Evolutionary conservation across 2,329 filamentous ascomycete species (phyloP).

Genomic region (Coniochaeta sp.): DNA sequence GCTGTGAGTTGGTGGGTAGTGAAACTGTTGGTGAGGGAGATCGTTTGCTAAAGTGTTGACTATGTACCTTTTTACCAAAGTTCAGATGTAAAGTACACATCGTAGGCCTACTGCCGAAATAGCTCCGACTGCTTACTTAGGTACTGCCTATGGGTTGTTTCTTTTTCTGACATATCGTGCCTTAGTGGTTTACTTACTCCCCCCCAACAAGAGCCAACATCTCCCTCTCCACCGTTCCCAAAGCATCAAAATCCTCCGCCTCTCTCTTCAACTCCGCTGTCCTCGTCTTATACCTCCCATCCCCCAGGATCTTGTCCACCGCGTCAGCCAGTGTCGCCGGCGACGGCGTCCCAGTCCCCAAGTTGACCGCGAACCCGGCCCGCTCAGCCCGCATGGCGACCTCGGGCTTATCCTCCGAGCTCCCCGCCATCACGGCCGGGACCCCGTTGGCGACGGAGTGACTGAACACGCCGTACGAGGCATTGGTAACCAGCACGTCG

Average conservation of each 20-base stretch:
- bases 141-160: no score
- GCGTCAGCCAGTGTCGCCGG: constrained; percentile 5
- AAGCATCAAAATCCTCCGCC: not conserved
- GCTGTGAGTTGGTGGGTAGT: no score
- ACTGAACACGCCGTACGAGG: constrained; percentile 39
- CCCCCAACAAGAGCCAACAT: no score
- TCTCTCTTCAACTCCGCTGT: not conserved
- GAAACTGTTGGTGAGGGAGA: no score
- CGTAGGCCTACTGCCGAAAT: no score
- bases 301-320: constrained; percentile 8
- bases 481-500: constrained; percentile 40
- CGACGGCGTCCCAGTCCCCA: constrained; percentile 21
- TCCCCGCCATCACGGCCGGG: constrained; percentile 37
- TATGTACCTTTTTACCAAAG: no score
- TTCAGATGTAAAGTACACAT: no score
- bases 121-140: no score
- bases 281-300: not conserved
- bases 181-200: no score
- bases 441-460: constrained; percentile 36
- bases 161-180: no score
- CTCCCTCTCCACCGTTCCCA: no score
- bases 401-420: constrained; percentile 33
- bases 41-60: no score
- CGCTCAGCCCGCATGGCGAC: constrained; percentile 32
- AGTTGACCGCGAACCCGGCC: constrained; percentile 36